Conservation (phyloP, 352 stramenopile species). For the Phytophthora ramorum region DNA sequence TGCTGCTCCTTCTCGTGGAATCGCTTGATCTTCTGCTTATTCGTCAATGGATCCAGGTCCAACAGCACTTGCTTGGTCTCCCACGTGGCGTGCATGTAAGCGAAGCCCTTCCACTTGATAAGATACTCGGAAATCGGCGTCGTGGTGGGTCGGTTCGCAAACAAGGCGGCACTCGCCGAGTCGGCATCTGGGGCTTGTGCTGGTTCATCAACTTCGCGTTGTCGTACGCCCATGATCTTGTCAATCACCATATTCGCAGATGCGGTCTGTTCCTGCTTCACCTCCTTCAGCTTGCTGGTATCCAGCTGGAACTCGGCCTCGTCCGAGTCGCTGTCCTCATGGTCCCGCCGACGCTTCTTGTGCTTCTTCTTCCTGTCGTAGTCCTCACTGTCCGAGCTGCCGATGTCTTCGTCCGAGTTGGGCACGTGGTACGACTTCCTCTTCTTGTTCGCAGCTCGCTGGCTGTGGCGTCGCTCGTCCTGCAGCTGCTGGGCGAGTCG, state of each 20-base stretch:
- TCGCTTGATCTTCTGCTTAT: slow-evolving; percentile 89
- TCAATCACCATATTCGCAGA: slow-evolving; percentile 83
- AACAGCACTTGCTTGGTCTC: slow-evolving; percentile 78
- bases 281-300: slow-evolving; percentile 42
- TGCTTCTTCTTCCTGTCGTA: slow-evolving; percentile 44
- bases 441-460: slow-evolving; percentile 70
- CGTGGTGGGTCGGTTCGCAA: slow-evolving; percentile 45
- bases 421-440: slow-evolving; percentile 82
- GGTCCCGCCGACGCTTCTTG: slow-evolving; percentile 34
- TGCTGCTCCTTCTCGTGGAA: slow-evolving; percentile 86
- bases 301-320: slow-evolving; percentile 50
- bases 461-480: slow-evolving; percentile 58
- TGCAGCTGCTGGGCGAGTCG: slow-evolving; percentile 27
- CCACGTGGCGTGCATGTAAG: slow-evolving; percentile 91
- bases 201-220: slow-evolving; percentile 50
- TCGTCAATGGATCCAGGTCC: slow-evolving; percentile 79
- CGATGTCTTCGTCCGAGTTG: slow-evolving; percentile 83
- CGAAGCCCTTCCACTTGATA: slow-evolving; percentile 93
- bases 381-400: slow-evolving; percentile 47
- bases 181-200: slow-evolving; percentile 18
- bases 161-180: slow-evolving; percentile 49
- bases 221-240: slow-evolving; percentile 86
- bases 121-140: slow-evolving; percentile 76
- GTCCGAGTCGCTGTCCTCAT: slow-evolving; percentile 51
- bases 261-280: slow-evolving; percentile 15